A percentile compares a stretch with the other conserved stretches of the same genome.
phyloP scores from a whole-genome alignment of 2,329 filamentous ascomycete genomes.

The Colletotrichum filicis region DNA sequence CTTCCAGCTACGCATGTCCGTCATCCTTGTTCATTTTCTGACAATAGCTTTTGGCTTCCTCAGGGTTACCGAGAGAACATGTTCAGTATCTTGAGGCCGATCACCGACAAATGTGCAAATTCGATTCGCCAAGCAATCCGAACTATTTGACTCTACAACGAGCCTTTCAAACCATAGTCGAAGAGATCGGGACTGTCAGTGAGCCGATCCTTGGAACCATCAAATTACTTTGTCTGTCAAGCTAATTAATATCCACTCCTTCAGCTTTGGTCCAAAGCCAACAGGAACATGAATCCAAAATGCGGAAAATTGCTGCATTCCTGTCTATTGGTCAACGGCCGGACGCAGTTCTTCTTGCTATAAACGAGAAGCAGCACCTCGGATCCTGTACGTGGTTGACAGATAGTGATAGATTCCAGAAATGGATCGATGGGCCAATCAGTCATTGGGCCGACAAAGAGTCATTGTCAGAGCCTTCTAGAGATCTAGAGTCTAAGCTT shows the following conservation, averaged over 20 bases:
- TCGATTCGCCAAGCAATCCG: constrained; percentile 36
- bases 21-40: not conserved
- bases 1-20: not conserved
- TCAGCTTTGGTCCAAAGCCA: not conserved
- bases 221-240: not conserved
- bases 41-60: not conserved
- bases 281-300: not conserved
- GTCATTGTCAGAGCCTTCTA: not conserved
- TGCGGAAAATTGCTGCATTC: not conserved
- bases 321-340: not conserved
- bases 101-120: constrained; percentile 43
- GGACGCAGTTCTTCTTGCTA: not conserved
- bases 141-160: constrained; percentile 37
- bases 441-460: not conserved
- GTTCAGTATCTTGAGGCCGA: constrained; percentile 40
- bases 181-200: not conserved
- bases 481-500: not conserved
- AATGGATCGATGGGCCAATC: not conserved
- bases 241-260: no score
- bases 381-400: not conserved
- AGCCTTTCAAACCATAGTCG: not conserved
- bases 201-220: not conserved
- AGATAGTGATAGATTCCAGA: not conserved
- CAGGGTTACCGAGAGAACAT: constrained; percentile 38
- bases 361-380: not conserved